Conservation (phyloP, 768 basidiomycete species). For the Lactarius quietus region DNA sequence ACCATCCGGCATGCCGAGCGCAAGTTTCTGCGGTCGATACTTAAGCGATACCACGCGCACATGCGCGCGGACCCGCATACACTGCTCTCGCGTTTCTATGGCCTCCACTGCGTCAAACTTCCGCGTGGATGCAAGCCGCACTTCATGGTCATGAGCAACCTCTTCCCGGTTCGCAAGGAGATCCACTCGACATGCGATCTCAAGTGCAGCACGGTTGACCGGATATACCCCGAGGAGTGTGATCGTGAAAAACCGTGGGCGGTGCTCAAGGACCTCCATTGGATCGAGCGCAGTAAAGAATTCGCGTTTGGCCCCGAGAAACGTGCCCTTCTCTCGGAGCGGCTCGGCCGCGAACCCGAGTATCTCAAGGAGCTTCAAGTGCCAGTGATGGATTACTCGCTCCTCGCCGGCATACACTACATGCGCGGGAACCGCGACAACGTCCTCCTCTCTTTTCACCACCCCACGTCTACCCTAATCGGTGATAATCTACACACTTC, state of each 20-base stretch:
- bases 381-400: constrained; percentile 99
- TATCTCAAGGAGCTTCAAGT: constrained; percentile 71
- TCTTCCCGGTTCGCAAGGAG: constrained; percentile 96
- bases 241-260: constrained; percentile 75
- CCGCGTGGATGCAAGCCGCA: constrained; percentile 94
- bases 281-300: constrained; percentile 75
- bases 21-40: constrained; percentile 83
- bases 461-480: too few species aligned
- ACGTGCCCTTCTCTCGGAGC: constrained; percentile 84
- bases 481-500: too few species aligned
- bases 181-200: constrained; percentile 97
- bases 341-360: constrained; percentile 82
- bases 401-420: constrained; percentile 92
- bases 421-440: constrained; percentile 94
- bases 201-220: constrained; percentile 90
- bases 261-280: constrained; percentile 94
- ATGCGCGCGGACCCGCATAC: constrained; percentile 91
- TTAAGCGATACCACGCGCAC: constrained; percentile 81
- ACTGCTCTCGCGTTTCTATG: constrained; percentile 90
- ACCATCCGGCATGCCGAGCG: constrained; percentile 94
- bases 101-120: constrained; percentile 95
- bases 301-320: constrained; percentile 97
- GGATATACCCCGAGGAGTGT: constrained; percentile 84
- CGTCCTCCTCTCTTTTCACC: too few species aligned
- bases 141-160: constrained; percentile 99